Evolutionary conservation across 352 stramenopile genomes (phyloP), one percentile per base, ranked within the genome.

Genomic region (Phytophthora megakarya): DNA sequence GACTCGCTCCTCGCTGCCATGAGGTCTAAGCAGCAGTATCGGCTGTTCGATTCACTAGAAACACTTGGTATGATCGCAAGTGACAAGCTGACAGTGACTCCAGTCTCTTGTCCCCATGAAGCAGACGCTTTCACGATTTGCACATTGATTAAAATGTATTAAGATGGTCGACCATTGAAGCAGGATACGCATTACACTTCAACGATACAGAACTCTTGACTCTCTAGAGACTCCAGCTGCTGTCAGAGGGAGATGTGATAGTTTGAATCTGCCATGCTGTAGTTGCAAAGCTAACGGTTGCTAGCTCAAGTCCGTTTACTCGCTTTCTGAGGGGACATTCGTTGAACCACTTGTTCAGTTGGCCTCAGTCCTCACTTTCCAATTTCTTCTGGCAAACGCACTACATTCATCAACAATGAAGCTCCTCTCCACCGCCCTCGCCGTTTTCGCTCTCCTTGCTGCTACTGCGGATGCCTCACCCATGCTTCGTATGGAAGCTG

Each of bases 401-500:
- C 23, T 2, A 4, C 1, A 44, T 18, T 44, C 15, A 44, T 35
- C 18, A 21, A 53, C 32, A 13, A 72, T 67, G 64, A 72, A 72
- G 50, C 15, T 72, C 51, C 32, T 72, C 21, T 69, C 52, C 38
- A 59, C 18, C 8, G 18, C 23, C 0, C 28, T 53, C 43, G n/a
- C 22, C 0, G 25, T 16, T 1, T 9, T 55, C 15, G 54, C 32
- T 5, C 43, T 62, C 2, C n/a, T 62, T 5, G 23, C 23, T 12
- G 18, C 43, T 16, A 13, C 23, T 16, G 39, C 21, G 30, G 51
- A 48, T 8, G 40, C 26, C 0, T 53, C 62, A 1, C n/a, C 46
- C 35, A 69, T 69, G 52, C 53, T 69, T 5, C 61, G 61, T 15
- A 38, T 52, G 28, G 43, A 52, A 18, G 63, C 47, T 1, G 48